A percentile compares a stretch with the other conserved stretches of the same genome.
phyloP scores from a whole-genome alignment of 2,329 filamentous ascomycete species.

The Ascochyta fabae region DNA sequence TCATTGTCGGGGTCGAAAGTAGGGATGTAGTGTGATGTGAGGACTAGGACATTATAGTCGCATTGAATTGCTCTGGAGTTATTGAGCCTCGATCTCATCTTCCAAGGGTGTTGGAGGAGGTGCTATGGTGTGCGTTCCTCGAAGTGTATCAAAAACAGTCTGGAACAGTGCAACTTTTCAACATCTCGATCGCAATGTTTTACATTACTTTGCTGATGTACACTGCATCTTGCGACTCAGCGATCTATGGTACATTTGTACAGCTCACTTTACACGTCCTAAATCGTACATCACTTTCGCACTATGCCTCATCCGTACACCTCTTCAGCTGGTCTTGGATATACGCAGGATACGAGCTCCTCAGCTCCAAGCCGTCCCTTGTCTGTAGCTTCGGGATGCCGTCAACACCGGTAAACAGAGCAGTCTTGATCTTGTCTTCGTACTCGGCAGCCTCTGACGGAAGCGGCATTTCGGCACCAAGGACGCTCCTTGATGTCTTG shows the following conservation, averaged over 20 bases:
- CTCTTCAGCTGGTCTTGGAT: slow-evolving; percentile 3
- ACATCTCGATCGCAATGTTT: background rate
- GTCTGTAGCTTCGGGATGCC: slow-evolving; percentile 12
- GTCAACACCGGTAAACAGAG: slow-evolving; percentile 12
- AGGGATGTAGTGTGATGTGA: no score
- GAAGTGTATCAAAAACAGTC: background rate
- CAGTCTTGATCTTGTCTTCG: slow-evolving; percentile 18
- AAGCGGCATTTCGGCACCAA: slow-evolving; percentile 46
- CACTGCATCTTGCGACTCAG: background rate
- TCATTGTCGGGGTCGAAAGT: no score
- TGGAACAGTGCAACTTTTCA: background rate
- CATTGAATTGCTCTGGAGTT: no score
- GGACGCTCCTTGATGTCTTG: slow-evolving; percentile 50
- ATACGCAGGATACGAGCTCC: background rate
- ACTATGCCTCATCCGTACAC: background rate
- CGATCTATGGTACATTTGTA: slow-evolving; percentile 7
- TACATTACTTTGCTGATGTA: background rate
- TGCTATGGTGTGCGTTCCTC: no score
- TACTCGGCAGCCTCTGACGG: slow-evolving; percentile 27
- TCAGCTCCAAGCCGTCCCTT: slow-evolving; percentile 1
- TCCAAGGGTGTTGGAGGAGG: no score
- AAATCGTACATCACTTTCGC: slow-evolving; percentile 3
- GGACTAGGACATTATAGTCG: no score
- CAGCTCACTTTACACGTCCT: background rate
- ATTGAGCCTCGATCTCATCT: no score